These are phyloP conservation scores for Lotmaria passim DNA, from an alignment of 208 protist species.

Conservation along the genomic window DNA sequence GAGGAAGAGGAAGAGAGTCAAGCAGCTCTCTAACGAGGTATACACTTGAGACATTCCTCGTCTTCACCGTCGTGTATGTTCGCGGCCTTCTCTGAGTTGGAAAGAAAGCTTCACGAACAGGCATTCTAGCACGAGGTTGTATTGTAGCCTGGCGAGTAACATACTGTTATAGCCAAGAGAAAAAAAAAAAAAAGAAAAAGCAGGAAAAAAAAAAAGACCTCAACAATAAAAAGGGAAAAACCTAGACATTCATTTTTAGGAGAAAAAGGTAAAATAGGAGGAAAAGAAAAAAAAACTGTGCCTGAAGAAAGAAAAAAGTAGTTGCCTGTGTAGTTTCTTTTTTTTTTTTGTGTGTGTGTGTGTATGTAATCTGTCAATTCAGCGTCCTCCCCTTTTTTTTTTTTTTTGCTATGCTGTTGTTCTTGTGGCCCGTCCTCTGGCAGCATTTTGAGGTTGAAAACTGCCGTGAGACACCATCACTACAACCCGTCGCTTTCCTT, in stretches of 20 bases:
- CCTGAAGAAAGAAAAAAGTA: background rate
- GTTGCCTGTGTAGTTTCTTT: too few relatives aligned
- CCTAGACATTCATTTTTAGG: background rate
- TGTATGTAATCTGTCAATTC: too few relatives aligned
- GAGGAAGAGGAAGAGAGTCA: background rate
- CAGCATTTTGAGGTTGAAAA: too few relatives aligned
- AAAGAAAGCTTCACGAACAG: constrained; percentile 9
- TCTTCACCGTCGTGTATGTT: too few relatives aligned
- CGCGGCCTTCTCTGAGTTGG: background rate
- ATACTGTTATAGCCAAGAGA: background rate
- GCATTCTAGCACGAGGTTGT: background rate
- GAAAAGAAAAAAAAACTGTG: constrained; percentile 17
- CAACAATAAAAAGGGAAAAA: background rate
- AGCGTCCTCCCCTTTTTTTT: too few relatives aligned
- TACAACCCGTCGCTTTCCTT: too few relatives aligned
- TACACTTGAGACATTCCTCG: constrained; percentile 3
- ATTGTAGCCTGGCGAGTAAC: constrained; percentile 6
- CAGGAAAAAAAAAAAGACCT: background rate
- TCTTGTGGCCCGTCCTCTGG: too few relatives aligned
- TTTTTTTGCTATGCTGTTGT: too few relatives aligned
- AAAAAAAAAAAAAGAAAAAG: background rate
- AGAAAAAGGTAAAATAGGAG: background rate
- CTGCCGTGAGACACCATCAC: too few relatives aligned
- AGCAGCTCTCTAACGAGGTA: constrained; percentile 4
- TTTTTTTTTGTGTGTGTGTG: background rate